Evolutionary conservation across 192 early-diverging fungal species (phyloP), one percentile per base, ranked within the genome.

Genomic region (Entophlyctis luteolus): DNA sequence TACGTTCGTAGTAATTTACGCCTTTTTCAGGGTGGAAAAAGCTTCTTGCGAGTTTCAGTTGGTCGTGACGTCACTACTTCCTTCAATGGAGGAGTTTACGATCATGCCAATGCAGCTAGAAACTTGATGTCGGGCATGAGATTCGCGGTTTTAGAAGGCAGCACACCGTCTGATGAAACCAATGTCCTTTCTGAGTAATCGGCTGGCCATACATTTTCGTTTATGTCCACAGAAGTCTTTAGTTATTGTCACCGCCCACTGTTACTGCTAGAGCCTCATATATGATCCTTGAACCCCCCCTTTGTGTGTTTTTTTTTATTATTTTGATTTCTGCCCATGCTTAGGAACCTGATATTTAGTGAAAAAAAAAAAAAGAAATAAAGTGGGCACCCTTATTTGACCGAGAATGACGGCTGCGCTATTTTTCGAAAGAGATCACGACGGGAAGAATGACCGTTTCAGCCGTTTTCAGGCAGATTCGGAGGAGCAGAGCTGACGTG

Each of bases 21-120:
- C n/a, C n/a, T n/a, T n/a, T n/a, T n/a, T n/a, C 94, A 93, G 8
- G 95, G 94, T 63, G 94, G 93, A 62, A 71, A 75, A 37, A 83
- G 82, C 20, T 86, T 89, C 65, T 76, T 95, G 65, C 78, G 81
- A 27, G 75, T 79, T 56, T 84, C 77, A 29, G 78, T 94, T 33
- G 95, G 95, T 63, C 89, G 90, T 72, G 92, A 97, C 68, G 85
- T 88, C 70, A 93, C 93, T 5, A 81, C 77, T 14, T 79, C 89
- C 1, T 95, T 95, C 79, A 91, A 95, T 62, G 93, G 95, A 5
- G 65, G 53, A n/a, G 82, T 95, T 16, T 94, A 97, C 75, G 79
- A 89, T 70, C 95, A 97, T 72, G 84, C 87, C 69, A 95, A 92
- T 62, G 92, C 90, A 31, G 93, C 93, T 2, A 79, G 91, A 46